Evolutionary conservation across 164 flowering plant species (phyloP), one percentile per base, ranked within the genome.

Genomic region (Platanus orientalis): DNA sequence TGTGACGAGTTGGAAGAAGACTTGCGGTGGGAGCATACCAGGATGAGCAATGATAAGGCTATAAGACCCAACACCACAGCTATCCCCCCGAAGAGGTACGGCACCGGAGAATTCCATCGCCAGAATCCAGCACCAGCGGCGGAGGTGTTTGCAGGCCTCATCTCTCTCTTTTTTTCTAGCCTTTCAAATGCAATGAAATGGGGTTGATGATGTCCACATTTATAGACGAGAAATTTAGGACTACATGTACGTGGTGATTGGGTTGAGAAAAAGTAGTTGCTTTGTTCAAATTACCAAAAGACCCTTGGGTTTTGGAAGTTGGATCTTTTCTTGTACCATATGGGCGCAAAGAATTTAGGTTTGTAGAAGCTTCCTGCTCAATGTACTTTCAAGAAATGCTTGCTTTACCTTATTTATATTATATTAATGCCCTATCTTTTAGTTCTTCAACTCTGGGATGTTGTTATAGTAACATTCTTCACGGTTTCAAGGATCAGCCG

Each of bases 81-180:
- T 23, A 51, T 7, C 0, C 54, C 28, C 2, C 28, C 54, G 16
- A 51, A 51, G 54, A 51, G 54, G 54, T 51, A 51, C 13, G 56
- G 56, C 19, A 53, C 20, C 30, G 56, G 30, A 25, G 56, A 53
- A 10, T 25, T 27, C 56, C 50, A 25, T 34, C 36, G 12, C 34
- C 49, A 30, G 50, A 40, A 17, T 17, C 62, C 49, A 21, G 62
- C 34, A 6, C 17, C n/a, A n/a, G n/a, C 21, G 62, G 4, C 19
- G 17, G 27, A 42, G 16, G 44, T 54, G 29, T 49, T 29, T 10
- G 2, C 34, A 13, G 50, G 65, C 48, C 65, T 62, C 65, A 62
- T 51, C 19, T 62, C 56, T 51, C 65, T 62, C 42, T 49, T 26
- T 50, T 10, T 5, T 20, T 32, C 17, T 30, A 21, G 52, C 21